Evolutionary conservation across 176 grass and related monocot species (phyloP), one percentile per base, ranked within the genome.

Genomic region (Oryza australiensis): DNA sequence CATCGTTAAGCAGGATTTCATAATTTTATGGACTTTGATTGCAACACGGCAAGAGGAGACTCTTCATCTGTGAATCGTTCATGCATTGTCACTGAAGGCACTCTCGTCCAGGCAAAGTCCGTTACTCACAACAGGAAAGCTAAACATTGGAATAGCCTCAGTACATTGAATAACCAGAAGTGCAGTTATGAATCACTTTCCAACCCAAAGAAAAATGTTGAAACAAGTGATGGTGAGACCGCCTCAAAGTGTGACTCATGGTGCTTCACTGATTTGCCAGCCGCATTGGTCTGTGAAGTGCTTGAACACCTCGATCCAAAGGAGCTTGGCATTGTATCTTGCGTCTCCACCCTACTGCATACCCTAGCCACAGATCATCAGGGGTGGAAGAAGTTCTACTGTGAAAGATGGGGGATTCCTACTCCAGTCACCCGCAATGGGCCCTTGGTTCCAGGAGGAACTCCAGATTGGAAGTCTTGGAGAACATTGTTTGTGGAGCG

Each of bases 341-440:
- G 95, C 46, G 92, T 98, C 70, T 91, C 88, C 27, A 93, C 86
- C 38, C 75, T 92, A 68, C 51, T 98, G 62, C 87, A 93, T 66
- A 60, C 70, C 68, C 80, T 98, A 73, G 92, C 93, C 26, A 84
- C 92, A 42, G 92, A 97, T 79, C 92, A 94, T 84, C 88, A 93
- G 64, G 90, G 92, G 26, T 98, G 95, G 95, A 93, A 94, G 86
- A 90, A 91, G 69, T 94, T 98, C 55, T 98, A 98, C 84, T 93
- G 82, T 12, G 88, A 94, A 29, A 89, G 92, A 23, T 98, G 95
- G 95, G 95, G 95, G 11, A 72, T 70, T 46, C 86, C 84, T 28
- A 70, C 43, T 74, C 77, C 73, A 26, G 43, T 76, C 0, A 4
- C 42, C 4, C 41, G 73, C 26, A 80, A 80, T 0, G 78, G 66